Base-by-base conservation (phyloP, 495 filamentous ascomycete species). In the Aspergillus kassunensis region DNA sequence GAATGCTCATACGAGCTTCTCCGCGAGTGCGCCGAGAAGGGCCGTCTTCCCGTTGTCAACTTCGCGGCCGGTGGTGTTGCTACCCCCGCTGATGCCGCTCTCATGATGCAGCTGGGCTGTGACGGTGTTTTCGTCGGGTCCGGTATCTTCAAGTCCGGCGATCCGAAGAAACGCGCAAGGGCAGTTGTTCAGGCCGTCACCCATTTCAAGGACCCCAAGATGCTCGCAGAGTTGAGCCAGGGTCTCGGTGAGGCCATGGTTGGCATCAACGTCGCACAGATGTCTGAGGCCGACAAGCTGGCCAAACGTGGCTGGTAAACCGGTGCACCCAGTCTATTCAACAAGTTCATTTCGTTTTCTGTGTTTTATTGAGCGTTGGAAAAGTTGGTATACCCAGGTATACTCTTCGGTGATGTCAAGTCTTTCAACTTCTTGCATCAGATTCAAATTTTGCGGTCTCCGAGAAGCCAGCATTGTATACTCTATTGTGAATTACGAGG, bases 41-140 rank as follows among this genome's bases (percentile, higher is more conserved):
- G 88, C 46, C 81, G 93, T 54, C 77, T 98, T 54, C 93, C 93
- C 0, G 93, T 98, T 1, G 93, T 98, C 40, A 98, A 98, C 80
- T 98, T 98, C 60, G 93, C 93, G 3, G 93, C 93, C n/a, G 93
- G 93, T 15, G 93, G 93, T 45, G 84, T 98, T 31, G 93, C 93
- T 11, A 98, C 93, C 10, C 93, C 93, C 1, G 93, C 93, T 3
- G 93, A 98, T 75, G 93, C 93, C 12, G 93, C 93, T 25, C 77
- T 98, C 33, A 98, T 98, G 93, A 98, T 98, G 93, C 91, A 97
- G 73, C 73, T 98, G 48, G 93, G 93, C 52, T 98, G 93, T 65
- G 93, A 98, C 64, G 93, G 93, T 49, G 93, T 98, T 25, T 98
- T 98, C 63, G 93, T 98, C 39, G 93, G 93, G 25, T 88, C 83